Conservation (phyloP, 441 rosid species). For the Erodium trifolium region DNA sequence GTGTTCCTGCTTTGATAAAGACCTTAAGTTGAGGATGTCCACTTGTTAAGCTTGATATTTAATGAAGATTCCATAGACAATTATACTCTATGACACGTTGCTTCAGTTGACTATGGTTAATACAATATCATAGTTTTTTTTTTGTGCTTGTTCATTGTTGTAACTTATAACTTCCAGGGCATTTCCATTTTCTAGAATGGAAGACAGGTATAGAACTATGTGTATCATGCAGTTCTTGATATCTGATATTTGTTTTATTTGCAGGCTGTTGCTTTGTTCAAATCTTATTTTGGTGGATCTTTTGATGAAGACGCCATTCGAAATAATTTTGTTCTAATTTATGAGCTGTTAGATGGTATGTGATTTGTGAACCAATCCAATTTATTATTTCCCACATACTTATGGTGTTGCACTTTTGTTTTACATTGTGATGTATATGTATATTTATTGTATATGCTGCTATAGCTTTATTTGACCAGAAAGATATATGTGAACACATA, state of each 20-base stretch:
- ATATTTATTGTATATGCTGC: no score
- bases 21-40: no score
- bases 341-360: conserved; percentile 92
- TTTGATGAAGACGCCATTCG: conserved; percentile 97
- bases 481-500: not conserved
- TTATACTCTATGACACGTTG: not conserved
- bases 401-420: no score
- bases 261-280: conserved; percentile 18
- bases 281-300: conserved; percentile 95
- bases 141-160: no score
- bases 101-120: no score
- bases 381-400: no score
- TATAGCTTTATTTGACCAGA: not conserved
- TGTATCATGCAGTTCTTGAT: no score
- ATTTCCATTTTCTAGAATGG: no score
- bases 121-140: no score
- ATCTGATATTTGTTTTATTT: not conserved
- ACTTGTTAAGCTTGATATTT: not conserved
- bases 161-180: no score
- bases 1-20: no score
- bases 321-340: conserved; percentile 88
- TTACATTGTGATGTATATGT: not conserved
- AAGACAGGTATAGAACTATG: no score
- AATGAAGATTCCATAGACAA: not conserved
- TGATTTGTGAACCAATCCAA: not conserved